These are phyloP conservation scores for Helminthosporium solani DNA, from an alignment of 2,329 filamentous ascomycete genomes.

Conservation along the genomic window DNA sequence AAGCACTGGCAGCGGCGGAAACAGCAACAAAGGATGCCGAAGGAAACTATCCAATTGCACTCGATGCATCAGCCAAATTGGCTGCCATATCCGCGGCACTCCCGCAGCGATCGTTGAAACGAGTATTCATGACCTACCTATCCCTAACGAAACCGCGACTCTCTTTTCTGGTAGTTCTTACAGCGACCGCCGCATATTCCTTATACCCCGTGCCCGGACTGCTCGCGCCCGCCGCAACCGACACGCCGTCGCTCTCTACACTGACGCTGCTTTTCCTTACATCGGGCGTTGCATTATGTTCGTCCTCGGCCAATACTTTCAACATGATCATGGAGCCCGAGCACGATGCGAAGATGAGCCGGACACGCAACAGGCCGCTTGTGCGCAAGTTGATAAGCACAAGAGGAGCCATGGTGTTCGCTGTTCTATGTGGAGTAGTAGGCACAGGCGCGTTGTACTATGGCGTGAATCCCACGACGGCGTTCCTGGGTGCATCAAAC, in stretches of 20 bases:
- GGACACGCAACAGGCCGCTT: constrained; percentile 87
- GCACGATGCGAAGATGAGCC: constrained; percentile 88
- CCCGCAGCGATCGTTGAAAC: constrained; percentile 59
- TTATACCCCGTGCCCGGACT: constrained; percentile 90
- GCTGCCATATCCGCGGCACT: constrained; percentile 59
- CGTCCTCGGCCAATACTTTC: constrained; percentile 87
- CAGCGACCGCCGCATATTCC: constrained; percentile 86
- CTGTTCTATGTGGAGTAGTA: constrained; percentile 65
- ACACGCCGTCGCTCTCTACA: constrained; percentile 78
- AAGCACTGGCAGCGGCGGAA: constrained; percentile 18
- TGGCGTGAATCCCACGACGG: constrained; percentile 91
- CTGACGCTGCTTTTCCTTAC: constrained; percentile 92
- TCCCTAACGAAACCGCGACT: constrained; percentile 94
- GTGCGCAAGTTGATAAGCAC: constrained; percentile 76
- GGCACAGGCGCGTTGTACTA: constrained; percentile 77
- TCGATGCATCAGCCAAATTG: constrained; percentile 62
- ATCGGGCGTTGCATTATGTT: constrained; percentile 81
- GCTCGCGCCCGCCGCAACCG: constrained; percentile 67
- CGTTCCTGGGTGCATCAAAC: constrained; percentile 79
- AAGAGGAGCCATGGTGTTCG: constrained; percentile 74
- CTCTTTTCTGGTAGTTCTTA: constrained; percentile 85
- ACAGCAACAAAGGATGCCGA: constrained; percentile 11
- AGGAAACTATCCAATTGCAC: constrained; percentile 45
- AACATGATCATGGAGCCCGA: constrained; percentile 96
- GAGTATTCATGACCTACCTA: constrained; percentile 76